These are phyloP conservation scores for Aspergillus persii DNA, from an alignment of 2,329 filamentous ascomycete species.

Conservation along the genomic window DNA sequence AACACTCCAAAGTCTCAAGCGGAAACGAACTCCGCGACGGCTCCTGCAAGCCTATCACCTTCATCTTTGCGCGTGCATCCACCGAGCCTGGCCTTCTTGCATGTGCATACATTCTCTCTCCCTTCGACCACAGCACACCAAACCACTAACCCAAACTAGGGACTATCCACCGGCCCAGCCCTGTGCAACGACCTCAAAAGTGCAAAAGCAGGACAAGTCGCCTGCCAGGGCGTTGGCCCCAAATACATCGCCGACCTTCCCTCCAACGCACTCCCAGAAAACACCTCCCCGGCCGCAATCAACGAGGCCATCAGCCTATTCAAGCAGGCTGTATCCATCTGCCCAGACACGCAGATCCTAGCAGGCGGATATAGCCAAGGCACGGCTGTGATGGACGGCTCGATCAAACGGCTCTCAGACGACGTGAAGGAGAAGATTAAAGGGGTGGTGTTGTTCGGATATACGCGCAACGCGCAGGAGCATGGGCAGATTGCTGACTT, in stretches of 20 bases:
- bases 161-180: conserved; percentile 22
- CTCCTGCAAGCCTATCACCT: conserved; percentile 34
- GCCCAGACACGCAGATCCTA: conserved; percentile 42
- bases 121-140: too few species aligned
- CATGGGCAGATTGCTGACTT: neutral
- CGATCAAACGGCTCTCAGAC: conserved; percentile 32
- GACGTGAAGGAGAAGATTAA: conserved; percentile 28
- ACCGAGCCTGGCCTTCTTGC: conserved; percentile 40
- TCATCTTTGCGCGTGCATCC: conserved; percentile 41
- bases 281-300: conserved; percentile 35
- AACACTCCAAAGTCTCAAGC: neutral
- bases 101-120: neutral
- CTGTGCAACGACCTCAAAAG: conserved; percentile 23
- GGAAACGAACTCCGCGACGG: conserved; percentile 36
- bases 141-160: conserved; percentile 11
- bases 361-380: conserved; percentile 43
- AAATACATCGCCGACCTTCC: conserved; percentile 39
- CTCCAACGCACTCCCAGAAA: conserved; percentile 37
- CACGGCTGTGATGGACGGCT: conserved; percentile 41
- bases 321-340: conserved; percentile 41
- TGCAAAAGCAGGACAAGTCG: conserved; percentile 16
- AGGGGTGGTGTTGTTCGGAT: conserved; percentile 43
- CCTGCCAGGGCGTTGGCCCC: conserved; percentile 43
- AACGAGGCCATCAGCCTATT: conserved; percentile 42
- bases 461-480: conserved; percentile 3